phyloP scores from a whole-genome alignment of 2,329 filamentous ascomycete genomes.

The Zasmidium cellare region DNA sequence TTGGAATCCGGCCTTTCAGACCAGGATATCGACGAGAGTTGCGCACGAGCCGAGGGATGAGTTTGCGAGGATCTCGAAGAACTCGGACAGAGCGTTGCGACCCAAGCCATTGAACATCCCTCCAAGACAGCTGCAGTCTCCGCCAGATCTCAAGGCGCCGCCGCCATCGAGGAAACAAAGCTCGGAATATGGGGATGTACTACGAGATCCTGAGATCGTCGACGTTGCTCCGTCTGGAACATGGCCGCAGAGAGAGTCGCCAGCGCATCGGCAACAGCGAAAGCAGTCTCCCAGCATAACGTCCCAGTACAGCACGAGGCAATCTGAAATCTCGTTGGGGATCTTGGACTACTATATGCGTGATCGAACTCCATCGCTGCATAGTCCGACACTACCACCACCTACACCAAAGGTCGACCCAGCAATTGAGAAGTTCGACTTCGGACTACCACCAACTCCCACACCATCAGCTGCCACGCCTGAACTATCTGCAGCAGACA shows the following conservation, averaged over 20 bases:
- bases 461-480: constrained; percentile 5
- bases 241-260: constrained; percentile 19
- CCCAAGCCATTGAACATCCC: constrained; percentile 18
- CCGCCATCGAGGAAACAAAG: constrained; percentile 7
- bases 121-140: constrained; percentile 2
- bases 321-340: constrained; percentile 33
- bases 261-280: constrained; percentile 1
- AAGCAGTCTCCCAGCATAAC: constrained; percentile 16
- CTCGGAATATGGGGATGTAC: constrained; percentile 10
- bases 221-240: constrained; percentile 19
- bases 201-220: constrained; percentile 27
- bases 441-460: constrained; percentile 24
- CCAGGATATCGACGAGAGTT: constrained; percentile 14
- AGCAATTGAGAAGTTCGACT: constrained; percentile 32
- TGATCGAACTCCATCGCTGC: constrained; percentile 21
- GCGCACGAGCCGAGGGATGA: constrained; percentile 19
- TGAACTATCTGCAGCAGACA: neutral
- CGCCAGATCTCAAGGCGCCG: constrained; percentile 5
- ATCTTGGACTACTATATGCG: constrained; percentile 34
- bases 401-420: constrained; percentile 24
- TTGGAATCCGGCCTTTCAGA: constrained; percentile 15
- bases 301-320: constrained; percentile 22
- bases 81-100: constrained; percentile 9
- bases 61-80: constrained; percentile 10
- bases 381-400: constrained; percentile 22